Evolutionary conservation across 768 basidiomycete genomes (phyloP).

Genomic region (Kwoniella europaea): DNA sequence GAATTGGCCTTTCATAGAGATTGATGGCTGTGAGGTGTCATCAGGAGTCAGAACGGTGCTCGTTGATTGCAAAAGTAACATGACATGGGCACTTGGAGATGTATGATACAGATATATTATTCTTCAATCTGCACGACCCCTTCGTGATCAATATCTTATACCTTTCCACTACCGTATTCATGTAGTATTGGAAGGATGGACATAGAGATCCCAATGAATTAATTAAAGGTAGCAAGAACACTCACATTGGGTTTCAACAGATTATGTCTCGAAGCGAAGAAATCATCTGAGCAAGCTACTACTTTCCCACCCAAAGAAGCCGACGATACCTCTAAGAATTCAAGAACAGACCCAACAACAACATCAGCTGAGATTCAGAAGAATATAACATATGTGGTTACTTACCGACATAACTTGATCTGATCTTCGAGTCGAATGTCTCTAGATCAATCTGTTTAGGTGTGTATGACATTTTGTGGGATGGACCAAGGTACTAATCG

Average conservation of each 20-base stretch:
- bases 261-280: constrained; percentile 86
- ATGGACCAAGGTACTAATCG: no score
- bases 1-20: constrained; percentile 91
- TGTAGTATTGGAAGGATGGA: neutral
- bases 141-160: no score
- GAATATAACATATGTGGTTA: neutral
- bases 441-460: constrained; percentile 68
- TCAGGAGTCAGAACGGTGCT: no score
- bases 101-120: no score
- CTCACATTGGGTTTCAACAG: constrained; percentile 80
- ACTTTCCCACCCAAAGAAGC: constrained; percentile 78
- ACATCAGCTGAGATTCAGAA: neutral
- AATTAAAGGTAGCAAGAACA: neutral
- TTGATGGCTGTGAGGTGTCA: constrained; percentile 68
- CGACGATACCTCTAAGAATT: constrained; percentile 77
- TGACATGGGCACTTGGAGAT: no score
- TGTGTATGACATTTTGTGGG: constrained; percentile 4
- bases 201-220: neutral
- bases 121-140: no score
- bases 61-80: no score
- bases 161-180: no score
- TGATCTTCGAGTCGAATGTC: constrained; percentile 89
- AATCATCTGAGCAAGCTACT: constrained; percentile 85
- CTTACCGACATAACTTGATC: constrained; percentile 60
- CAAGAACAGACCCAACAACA: neutral